Percentiles rank a stretch among this genome's conserved stretches.
These are phyloP conservation scores for Ogataea minuta DNA, from an alignment of 805 yeast genomes.

Conservation along the genomic window DNA sequence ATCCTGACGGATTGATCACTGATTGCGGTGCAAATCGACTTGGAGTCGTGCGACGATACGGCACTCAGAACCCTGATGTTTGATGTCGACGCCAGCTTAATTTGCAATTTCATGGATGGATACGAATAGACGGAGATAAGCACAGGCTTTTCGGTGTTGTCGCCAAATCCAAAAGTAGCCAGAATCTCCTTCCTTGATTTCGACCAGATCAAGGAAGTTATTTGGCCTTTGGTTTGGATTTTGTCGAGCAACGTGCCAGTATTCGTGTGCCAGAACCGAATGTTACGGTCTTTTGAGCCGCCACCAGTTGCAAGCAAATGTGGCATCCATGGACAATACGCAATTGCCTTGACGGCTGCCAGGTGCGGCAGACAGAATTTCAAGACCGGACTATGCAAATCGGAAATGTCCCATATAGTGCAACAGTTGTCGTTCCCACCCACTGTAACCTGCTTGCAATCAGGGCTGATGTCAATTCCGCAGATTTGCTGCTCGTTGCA, in stretches of 20 bases:
- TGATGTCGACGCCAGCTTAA: constrained; percentile 48
- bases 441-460: constrained; percentile 59
- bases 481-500: constrained; percentile 61
- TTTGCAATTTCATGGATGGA: constrained; percentile 54
- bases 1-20: constrained; percentile 78
- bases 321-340: constrained; percentile 89
- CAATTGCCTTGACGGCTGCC: constrained; percentile 89
- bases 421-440: constrained; percentile 87
- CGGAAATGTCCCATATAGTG: constrained; percentile 67
- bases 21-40: constrained; percentile 67
- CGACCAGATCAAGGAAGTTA: constrained; percentile 82
- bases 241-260: constrained; percentile 70
- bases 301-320: constrained; percentile 86
- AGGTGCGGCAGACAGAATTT: constrained; percentile 57
- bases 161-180: constrained; percentile 82
- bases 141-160: constrained; percentile 42
- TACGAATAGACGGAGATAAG: constrained; percentile 63
- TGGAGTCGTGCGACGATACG: constrained; percentile 60
- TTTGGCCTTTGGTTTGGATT: constrained; percentile 62
- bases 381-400: constrained; percentile 40
- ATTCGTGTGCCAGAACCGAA: constrained; percentile 82
- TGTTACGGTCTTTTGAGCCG: constrained; percentile 76
- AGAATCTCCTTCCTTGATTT: constrained; percentile 57
- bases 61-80: constrained; percentile 65
- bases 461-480: constrained; percentile 61